A percentile compares a stretch with the other conserved stretches of the same genome.
Evolutionary conservation across 1,284 basidiomycete genomes (phyloP).

Genomic region (Tilletia indica): DNA sequence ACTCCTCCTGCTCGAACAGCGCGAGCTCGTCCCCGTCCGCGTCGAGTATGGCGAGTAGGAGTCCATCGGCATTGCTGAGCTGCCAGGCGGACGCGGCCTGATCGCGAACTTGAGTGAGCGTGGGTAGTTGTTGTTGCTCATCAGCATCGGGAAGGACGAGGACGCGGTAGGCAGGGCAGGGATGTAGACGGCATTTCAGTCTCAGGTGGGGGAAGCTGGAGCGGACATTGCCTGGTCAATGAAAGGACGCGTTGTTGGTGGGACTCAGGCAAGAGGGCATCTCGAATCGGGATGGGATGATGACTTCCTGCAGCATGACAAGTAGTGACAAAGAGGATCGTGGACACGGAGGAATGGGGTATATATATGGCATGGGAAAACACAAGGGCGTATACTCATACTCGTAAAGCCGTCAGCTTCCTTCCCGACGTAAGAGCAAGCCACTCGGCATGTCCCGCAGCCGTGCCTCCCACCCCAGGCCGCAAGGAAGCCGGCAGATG

Average conservation of each 20-base stretch:
- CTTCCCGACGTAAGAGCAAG: conserved; percentile 3
- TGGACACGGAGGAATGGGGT: too few species aligned
- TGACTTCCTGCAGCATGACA: too few species aligned
- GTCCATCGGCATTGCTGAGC: neutral
- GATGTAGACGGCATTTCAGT: neutral
- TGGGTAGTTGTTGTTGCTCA: neutral
- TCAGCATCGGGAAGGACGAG: neutral
- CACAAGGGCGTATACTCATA: neutral
- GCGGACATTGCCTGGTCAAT: too few species aligned
- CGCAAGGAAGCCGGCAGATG: conserved; percentile 13
- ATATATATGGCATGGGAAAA: too few species aligned
- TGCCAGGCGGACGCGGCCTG: neutral
- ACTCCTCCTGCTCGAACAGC: neutral
- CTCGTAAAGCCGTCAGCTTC: conserved; percentile 1
- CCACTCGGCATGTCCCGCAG: conserved; percentile 13
- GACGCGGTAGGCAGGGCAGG: neutral
- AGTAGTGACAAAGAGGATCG: too few species aligned
- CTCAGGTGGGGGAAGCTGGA: too few species aligned
- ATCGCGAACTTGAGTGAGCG: neutral
- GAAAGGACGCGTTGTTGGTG: too few species aligned
- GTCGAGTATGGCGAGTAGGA: neutral
- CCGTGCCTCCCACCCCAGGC: conserved; percentile 7
- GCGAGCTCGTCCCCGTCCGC: neutral
- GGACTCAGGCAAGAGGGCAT: too few species aligned
- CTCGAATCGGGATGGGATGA: too few species aligned